Percentiles rank a stretch among this genome's conserved stretches.
Evolutionary conservation across 768 basidiomycete species (phyloP).

Genomic region (Inosperma sp.): DNA sequence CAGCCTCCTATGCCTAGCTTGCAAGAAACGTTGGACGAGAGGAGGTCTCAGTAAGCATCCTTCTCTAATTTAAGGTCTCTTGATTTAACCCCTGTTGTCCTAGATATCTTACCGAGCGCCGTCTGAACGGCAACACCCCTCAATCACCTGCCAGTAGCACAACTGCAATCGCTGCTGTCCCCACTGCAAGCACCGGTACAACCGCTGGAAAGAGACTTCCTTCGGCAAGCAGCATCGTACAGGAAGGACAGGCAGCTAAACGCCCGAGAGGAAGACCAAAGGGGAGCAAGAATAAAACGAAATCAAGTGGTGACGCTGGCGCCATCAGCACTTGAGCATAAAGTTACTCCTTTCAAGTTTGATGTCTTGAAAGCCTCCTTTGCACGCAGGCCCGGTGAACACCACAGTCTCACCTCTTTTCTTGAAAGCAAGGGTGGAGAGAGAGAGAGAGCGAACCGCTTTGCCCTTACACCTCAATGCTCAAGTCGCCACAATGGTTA

Average conservation of each 20-base stretch:
- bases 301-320: slow-evolving; percentile 12
- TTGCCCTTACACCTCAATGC: too few relatives aligned
- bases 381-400: too few relatives aligned
- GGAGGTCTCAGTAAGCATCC: slow-evolving; percentile 41
- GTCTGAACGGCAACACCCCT: slow-evolving; percentile 46
- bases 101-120: slow-evolving; percentile 62
- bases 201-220: slow-evolving; percentile 26
- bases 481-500: too few relatives aligned
- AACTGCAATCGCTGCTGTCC: slow-evolving; percentile 7
- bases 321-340: background rate
- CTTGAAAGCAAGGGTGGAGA: too few relatives aligned
- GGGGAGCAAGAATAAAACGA: slow-evolving; percentile 58
- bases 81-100: background rate
- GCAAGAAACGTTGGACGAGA: slow-evolving; percentile 72
- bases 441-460: too few relatives aligned
- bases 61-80: slow-evolving; percentile 6
- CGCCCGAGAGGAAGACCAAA: slow-evolving; percentile 63
- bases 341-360: background rate
- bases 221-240: slow-evolving; percentile 14
- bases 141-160: slow-evolving; percentile 13
- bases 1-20: too few relatives aligned
- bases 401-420: too few relatives aligned
- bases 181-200: background rate
- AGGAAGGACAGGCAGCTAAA: slow-evolving; percentile 35
- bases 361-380: too few relatives aligned